Evolutionary conservation across 2,329 filamentous ascomycete genomes (phyloP).

Genomic region (Ceratocystis ficicola): DNA sequence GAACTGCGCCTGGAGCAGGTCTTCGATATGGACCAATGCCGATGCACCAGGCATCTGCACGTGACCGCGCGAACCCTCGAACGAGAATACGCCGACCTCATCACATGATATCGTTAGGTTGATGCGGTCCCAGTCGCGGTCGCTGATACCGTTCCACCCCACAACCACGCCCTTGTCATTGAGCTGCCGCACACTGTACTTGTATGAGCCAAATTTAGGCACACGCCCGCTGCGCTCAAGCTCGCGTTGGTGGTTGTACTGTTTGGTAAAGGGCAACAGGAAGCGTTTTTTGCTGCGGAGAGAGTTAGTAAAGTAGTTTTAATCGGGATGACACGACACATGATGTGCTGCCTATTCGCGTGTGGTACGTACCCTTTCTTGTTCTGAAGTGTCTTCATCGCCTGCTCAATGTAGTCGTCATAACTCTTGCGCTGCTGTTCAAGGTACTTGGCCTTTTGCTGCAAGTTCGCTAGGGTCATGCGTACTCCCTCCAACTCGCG

Average conservation of each 20-base stretch:
- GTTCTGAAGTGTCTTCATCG: conserved; percentile 91
- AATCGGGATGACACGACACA: neutral
- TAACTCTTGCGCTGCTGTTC: conserved; percentile 95
- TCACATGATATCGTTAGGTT: conserved; percentile 92
- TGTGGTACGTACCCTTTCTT: conserved; percentile 64
- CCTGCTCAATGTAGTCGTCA: conserved; percentile 98
- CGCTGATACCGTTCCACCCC: conserved; percentile 71
- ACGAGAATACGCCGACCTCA: conserved; percentile 82
- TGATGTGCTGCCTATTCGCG: conserved; percentile 24
- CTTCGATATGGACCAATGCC: conserved; percentile 78
- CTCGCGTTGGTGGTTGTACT: conserved; percentile 97
- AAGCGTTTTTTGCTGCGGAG: conserved; percentile 67
- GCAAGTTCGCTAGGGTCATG: conserved; percentile 60
- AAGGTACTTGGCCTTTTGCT: conserved; percentile 80
- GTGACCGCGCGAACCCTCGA: conserved; percentile 80
- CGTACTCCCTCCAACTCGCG: conserved; percentile 78
- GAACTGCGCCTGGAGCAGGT: conserved; percentile 90
- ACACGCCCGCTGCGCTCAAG: conserved; percentile 83
- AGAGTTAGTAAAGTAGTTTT: conserved; percentile 20
- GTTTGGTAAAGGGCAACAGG: conserved; percentile 90
- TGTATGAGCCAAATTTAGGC: conserved; percentile 95
- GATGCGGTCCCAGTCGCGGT: conserved; percentile 78
- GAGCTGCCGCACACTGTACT: conserved; percentile 82
- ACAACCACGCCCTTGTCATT: conserved; percentile 91
- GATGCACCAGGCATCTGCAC: conserved; percentile 94